Evolutionary conservation across 495 filamentous ascomycete genomes (phyloP).

Genomic region (Daldinia vernicosa): DNA sequence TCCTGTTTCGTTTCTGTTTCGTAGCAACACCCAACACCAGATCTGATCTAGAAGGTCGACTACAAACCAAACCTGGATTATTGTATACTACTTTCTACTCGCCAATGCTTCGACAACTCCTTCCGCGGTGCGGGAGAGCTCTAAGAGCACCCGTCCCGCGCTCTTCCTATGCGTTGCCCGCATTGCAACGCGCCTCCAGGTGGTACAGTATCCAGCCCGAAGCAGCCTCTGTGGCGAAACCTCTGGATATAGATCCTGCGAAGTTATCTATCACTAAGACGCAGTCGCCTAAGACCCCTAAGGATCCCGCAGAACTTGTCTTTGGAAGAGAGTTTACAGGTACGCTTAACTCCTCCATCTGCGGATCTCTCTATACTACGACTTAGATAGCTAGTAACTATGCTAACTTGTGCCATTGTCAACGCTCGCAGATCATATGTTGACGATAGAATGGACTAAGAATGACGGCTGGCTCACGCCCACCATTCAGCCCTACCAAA

Average conservation of each 20-base stretch:
- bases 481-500: constrained; percentile 90
- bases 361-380: background rate
- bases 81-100: background rate
- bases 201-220: constrained; percentile 68
- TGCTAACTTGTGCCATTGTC: background rate
- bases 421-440: constrained; percentile 85
- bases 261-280: constrained; percentile 79
- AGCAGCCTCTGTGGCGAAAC: constrained; percentile 61
- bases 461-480: constrained; percentile 77
- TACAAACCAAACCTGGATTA: background rate
- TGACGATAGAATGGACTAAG: constrained; percentile 92
- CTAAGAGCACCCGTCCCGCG: constrained; percentile 27
- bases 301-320: constrained; percentile 78
- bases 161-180: constrained; percentile 22
- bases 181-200: constrained; percentile 46
- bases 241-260: constrained; percentile 72
- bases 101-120: constrained; percentile 44
- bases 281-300: constrained; percentile 74
- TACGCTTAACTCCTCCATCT: constrained; percentile 44
- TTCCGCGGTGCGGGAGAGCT: constrained; percentile 41
- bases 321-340: constrained; percentile 92
- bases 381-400: background rate
- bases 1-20: constrained; percentile 1
- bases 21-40: constrained; percentile 4
- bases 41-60: constrained; percentile 6